Conservation (phyloP, 1,284 basidiomycete genomes). For the Pseudozyma tsukubaensis region DNA sequence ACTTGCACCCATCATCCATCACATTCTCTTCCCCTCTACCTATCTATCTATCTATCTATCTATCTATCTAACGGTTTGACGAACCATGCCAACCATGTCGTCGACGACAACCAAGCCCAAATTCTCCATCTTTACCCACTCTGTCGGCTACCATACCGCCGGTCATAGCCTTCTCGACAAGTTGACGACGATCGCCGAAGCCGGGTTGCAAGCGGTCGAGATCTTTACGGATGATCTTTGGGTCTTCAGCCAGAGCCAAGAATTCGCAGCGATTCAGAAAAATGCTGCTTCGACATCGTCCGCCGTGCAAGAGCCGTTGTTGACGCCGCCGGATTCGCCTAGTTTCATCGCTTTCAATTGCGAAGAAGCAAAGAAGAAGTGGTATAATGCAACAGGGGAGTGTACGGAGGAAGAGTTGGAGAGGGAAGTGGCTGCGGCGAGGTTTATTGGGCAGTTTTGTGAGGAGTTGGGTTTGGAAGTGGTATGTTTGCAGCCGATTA, state of each 20-base stretch:
- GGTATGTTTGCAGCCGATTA: slow-evolving; percentile 67
- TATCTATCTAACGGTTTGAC: neutral
- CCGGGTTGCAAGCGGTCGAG: slow-evolving; percentile 25
- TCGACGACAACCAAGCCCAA: neutral
- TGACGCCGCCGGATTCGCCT: slow-evolving; percentile 9
- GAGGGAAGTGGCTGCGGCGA: slow-evolving; percentile 55
- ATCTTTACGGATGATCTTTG: slow-evolving; percentile 38
- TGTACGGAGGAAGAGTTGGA: slow-evolving; percentile 21
- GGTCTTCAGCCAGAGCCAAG: slow-evolving; percentile 7
- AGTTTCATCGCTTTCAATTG: neutral
- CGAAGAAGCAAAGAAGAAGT: neutral
- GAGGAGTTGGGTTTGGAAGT: slow-evolving; percentile 49
- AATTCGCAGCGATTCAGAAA: slow-evolving; percentile 1
- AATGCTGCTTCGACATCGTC: neutral
- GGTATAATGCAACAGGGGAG: slow-evolving; percentile 32
- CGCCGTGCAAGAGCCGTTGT: neutral
- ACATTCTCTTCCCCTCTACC: neutral
- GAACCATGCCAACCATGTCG: neutral
- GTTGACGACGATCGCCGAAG: slow-evolving; percentile 10
- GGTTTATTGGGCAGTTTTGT: slow-evolving; percentile 48
- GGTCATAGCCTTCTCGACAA: slow-evolving; percentile 28
- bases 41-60: neutral
- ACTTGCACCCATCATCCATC: too few relatives aligned
- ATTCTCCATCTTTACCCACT: slow-evolving; percentile 39
- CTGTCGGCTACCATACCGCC: slow-evolving; percentile 26